Base-by-base conservation (phyloP, 2,329 filamentous ascomycete species). In the Colletotrichum cereale region DNA sequence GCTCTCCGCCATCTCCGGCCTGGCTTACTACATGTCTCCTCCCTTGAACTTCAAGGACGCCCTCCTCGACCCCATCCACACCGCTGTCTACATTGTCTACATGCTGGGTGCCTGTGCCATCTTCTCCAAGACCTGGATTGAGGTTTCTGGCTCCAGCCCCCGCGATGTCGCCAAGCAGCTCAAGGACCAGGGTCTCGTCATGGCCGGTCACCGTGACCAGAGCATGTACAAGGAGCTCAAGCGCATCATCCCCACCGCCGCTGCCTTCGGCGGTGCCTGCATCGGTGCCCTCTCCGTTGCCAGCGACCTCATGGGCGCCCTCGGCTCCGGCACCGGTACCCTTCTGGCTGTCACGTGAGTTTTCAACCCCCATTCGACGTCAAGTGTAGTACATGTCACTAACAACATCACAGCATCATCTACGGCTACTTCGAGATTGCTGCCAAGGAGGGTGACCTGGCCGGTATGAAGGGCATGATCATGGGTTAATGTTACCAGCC, bases 191-290 rank as follows among this genome's bases (percentile, higher is more conserved):
- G 96, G 96, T 82, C 92, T 99, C 71, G 96, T 99, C 77, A 99
- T 99, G 97, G 96, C 96, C 79, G 96, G 96, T 80, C 96, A 99
- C 88, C 94, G 96, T 86, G 97, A 99, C 84, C 96, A 98, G 89
- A 97, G 93, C 88, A 99, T 99, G 96, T 99, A 99, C 91, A 97
- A 97, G 89, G 96, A 99, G 86, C 91, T 99, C 75, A 99, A 99
- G 93, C 93, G 96, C 80, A 96, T 99, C 79, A 99, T 99, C 76
- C 97, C 96, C 75, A 98, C 96, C 73, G 97, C 96, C 73, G 96
- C 96, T 75, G 96, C 97, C 78, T 99, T 99, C 77, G 96, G 97
- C 84, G 96, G 96, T 89, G 96, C 96, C 76, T 98, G 96, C 88
- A 99, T 99, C 87, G 96, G 96, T 87, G 96, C 93, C 77, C 91